A percentile compares a stretch with the other conserved stretches of the same genome.
Evolutionary conservation across 2,329 filamentous ascomycete species (phyloP).

Genomic region (Fusarium scirpi): DNA sequence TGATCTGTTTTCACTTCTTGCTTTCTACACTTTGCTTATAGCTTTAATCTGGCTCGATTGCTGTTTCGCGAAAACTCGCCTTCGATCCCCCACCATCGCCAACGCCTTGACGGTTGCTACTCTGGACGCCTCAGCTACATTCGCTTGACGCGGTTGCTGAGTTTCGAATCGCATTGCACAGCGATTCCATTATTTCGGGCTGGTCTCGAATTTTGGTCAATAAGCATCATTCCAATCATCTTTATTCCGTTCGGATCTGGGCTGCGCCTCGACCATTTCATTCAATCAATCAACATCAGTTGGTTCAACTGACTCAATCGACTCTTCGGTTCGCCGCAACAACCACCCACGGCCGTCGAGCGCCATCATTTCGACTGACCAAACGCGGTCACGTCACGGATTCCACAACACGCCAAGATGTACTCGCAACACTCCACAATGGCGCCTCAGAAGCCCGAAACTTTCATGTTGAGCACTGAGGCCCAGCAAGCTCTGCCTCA

Average conservation of each 20-base stretch:
- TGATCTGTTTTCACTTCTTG: constrained; percentile 48
- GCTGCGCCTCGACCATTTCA: constrained; percentile 52
- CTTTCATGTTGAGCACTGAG: constrained; percentile 97
- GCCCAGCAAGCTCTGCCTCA: constrained; percentile 96
- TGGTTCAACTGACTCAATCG: constrained; percentile 12
- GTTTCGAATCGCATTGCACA: constrained; percentile 48
- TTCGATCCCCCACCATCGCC: constrained; percentile 49
- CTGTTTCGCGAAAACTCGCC: constrained; percentile 47
- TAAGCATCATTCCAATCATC: constrained; percentile 44
- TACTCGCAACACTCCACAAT: constrained; percentile 87
- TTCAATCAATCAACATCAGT: constrained; percentile 15
- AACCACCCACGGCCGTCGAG: constrained; percentile 28
- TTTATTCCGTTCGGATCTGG: constrained; percentile 45
- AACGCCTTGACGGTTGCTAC: constrained; percentile 57
- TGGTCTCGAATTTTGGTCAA: constrained; percentile 60
- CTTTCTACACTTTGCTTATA: constrained; percentile 57
- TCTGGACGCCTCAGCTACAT: constrained; percentile 50
- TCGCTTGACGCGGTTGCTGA: constrained; percentile 62
- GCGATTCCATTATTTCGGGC: constrained; percentile 55
- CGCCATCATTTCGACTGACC: constrained; percentile 43
- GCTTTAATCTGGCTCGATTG: constrained; percentile 55
- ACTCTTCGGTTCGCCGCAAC: constrained; percentile 28
- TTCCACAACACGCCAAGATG: constrained; percentile 63
- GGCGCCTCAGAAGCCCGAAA: constrained; percentile 97
- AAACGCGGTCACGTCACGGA: constrained; percentile 46